Evolutionary conservation across 306 rosid species (phyloP).

Genomic region (Herpetospermum pedunculosum): DNA sequence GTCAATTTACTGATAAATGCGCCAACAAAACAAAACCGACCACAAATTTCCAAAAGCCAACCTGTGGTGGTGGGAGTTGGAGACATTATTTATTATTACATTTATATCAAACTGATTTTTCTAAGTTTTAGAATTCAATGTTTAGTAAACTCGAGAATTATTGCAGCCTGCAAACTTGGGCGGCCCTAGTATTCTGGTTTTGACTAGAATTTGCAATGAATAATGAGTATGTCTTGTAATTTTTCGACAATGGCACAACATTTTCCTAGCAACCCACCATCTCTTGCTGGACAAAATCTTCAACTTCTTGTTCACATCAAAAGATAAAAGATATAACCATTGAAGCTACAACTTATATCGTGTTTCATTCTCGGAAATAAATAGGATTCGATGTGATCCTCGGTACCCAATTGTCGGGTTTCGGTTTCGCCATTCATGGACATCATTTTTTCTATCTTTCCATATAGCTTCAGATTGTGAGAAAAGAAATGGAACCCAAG

Average conservation of each 20-base stretch:
- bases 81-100: not conserved
- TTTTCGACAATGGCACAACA: not conserved
- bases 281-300: not conserved
- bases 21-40: not conserved
- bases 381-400: not conserved
- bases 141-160: not conserved
- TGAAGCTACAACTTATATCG: not conserved
- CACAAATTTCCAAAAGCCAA: not conserved
- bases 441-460: not conserved
- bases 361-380: not conserved
- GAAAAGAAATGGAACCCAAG: not conserved
- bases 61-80: not conserved
- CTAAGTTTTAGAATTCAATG: not conserved
- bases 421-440: not conserved
- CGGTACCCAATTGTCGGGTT: not conserved
- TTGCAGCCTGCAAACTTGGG: not conserved
- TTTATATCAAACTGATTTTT: not conserved
- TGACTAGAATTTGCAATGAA: not conserved
- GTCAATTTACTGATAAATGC: too few relatives aligned
- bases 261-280: not conserved
- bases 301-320: not conserved
- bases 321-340: not conserved
- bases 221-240: not conserved
- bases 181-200: not conserved
- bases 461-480: not conserved